A percentile compares a stretch with the other conserved stretches of the same genome.
Evolutionary conservation across 257 asterid species (phyloP).

Genomic region (Paulownia fortunei): DNA sequence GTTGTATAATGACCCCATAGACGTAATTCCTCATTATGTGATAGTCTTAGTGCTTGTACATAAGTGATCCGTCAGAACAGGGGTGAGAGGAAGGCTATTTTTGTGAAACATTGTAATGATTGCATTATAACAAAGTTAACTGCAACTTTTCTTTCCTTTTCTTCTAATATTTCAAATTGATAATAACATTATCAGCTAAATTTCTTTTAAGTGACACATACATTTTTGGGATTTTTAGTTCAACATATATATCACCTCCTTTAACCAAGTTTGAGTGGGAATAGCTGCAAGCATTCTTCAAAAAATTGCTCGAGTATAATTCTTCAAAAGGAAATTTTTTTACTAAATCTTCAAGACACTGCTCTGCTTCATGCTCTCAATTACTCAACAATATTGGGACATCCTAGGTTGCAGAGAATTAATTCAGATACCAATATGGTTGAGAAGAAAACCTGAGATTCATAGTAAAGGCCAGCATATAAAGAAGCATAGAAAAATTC

Average conservation of each 20-base stretch:
- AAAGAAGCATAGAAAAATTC: slow-evolving; percentile 84
- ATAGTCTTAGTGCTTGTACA: no score
- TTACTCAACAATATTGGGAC: neutral
- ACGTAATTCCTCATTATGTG: no score
- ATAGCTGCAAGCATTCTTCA: slow-evolving; percentile 12
- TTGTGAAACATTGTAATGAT: no score
- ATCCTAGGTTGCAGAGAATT: neutral
- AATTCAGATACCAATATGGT: slow-evolving; percentile 11
- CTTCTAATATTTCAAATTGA: no score
- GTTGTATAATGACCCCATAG: neutral
- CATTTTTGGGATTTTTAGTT: no score
- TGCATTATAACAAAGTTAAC: no score
- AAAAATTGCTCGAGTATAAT: neutral
- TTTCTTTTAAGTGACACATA: no score
- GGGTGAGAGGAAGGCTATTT: no score
- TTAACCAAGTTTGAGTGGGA: slow-evolving; percentile 10
- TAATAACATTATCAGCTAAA: no score
- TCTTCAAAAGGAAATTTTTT: neutral
- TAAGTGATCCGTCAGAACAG: no score
- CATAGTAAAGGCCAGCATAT: slow-evolving; percentile 87
- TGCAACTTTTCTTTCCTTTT: no score
- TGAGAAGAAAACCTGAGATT: slow-evolving; percentile 70
- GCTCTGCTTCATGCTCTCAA: neutral
- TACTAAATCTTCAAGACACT: neutral
- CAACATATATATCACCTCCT: neutral